phyloP scores from a whole-genome alignment of 2,329 filamentous ascomycete genomes.

The Trichophyton mentagrophytes region DNA sequence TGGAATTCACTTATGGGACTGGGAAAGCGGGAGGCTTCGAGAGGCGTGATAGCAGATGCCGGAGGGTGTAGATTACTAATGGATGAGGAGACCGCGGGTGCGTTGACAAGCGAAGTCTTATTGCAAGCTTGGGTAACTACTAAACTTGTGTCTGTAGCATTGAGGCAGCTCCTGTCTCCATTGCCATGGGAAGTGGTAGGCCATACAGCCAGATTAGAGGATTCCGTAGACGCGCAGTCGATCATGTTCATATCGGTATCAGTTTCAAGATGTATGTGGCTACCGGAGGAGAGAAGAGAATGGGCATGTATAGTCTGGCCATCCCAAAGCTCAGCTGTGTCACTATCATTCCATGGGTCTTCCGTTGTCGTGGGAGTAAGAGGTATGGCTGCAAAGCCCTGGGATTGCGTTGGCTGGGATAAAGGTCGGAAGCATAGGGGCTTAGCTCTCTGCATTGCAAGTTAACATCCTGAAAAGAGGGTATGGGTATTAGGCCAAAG shows the following conservation, averaged over 20 bases:
- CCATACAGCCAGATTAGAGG: neutral
- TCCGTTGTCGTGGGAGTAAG: neutral
- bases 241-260: neutral
- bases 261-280: neutral
- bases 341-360: neutral
- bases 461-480: neutral
- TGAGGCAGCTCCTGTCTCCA: neutral
- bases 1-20: slow-evolving; percentile 28
- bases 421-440: neutral
- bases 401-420: neutral
- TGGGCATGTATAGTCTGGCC: neutral
- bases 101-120: neutral
- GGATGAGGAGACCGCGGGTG: neutral
- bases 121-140: no score
- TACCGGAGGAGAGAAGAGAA: neutral
- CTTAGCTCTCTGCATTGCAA: neutral
- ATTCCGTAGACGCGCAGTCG: neutral
- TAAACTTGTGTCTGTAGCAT: neutral
- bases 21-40: slow-evolving; percentile 19
- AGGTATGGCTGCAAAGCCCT: neutral
- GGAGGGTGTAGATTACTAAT: neutral
- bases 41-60: neutral
- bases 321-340: neutral
- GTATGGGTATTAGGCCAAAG: neutral
- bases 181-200: neutral